Evolutionary conservation across 2,329 filamentous ascomycete genomes (phyloP), one percentile per base, ranked within the genome.

Genomic region (Alternaria sp.): DNA sequence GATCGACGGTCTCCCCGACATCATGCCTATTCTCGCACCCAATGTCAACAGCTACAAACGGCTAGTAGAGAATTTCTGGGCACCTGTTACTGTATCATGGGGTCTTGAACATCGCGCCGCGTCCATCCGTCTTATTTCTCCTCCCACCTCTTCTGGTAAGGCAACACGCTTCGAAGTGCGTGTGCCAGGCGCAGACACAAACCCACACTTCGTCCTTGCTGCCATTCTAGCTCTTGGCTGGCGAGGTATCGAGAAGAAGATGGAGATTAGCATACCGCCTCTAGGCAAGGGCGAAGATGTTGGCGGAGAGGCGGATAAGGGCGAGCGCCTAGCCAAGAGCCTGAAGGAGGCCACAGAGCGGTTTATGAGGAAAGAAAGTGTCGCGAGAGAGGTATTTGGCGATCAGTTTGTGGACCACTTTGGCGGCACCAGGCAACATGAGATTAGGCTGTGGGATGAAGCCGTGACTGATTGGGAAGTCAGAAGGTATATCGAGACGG

Each of bases 1-100:
- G 2, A 86, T 99, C 0, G 90, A 93, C 23, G 96, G 95, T 13
- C 86, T 99, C 5, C 93, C 96, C 3, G 93, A 97, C 75, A 89
- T 98, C 70, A 99, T 99, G 96, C 96, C 96, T 1, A 85, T 98
- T 62, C 85, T 99, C 12, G 96, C 95, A 1, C 96, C 96, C 0
- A 99, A 93, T 1, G 88, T 99, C 76, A 99, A 99, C 86, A 97
- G 93, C 65, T 99, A 99, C 86, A 99, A 99, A 83, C 90, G 96
- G 4, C 87, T 99, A 0, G 96, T 99, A 3, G 96, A 99, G 84
- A 98, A 98, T 82, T 98, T 97, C 82, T 99, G 96, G 96, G 96
- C 96, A 0, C 96, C 96, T 0, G 96, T 99, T 6, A 97, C 95
- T 0, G 96, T 98, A 0, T 97, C 93, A 0, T 99, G 96, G 96